Evolutionary conservation across 2,329 filamentous ascomycete genomes (phyloP).

Genomic region (Penicillium frequentans): DNA sequence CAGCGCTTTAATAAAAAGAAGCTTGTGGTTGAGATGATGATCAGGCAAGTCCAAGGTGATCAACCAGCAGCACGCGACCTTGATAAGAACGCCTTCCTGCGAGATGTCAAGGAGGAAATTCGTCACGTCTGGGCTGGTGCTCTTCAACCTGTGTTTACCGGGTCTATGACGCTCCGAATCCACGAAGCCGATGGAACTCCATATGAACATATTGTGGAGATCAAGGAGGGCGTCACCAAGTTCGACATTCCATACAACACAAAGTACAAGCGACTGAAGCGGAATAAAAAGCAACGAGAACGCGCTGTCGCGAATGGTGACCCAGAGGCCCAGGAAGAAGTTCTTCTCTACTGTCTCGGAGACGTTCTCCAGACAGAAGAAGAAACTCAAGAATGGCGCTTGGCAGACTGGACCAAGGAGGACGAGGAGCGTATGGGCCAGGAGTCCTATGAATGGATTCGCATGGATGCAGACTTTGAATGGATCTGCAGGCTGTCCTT

Average conservation of each 20-base stretch:
- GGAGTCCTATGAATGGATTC: slow-evolving; percentile 98
- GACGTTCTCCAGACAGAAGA: slow-evolving; percentile 83
- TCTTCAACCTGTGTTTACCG: slow-evolving; percentile 80
- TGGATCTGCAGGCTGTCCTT: slow-evolving; percentile 87
- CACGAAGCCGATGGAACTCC: slow-evolving; percentile 98
- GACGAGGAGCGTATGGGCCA: slow-evolving; percentile 90
- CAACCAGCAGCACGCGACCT: slow-evolving; percentile 60
- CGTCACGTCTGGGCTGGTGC: slow-evolving; percentile 67
- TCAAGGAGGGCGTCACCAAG: slow-evolving; percentile 79
- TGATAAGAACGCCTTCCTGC: slow-evolving; percentile 74
- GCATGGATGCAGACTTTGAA: slow-evolving; percentile 96
- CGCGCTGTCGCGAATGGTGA: slow-evolving; percentile 65
- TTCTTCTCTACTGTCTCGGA: slow-evolving; percentile 85
- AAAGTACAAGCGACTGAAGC: slow-evolving; percentile 96
- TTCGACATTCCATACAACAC: slow-evolving; percentile 98
- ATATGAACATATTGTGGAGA: slow-evolving; percentile 96
- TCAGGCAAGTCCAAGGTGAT: slow-evolving; percentile 70
- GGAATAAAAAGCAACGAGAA: slow-evolving; percentile 79
- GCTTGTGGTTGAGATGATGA: slow-evolving; percentile 86
- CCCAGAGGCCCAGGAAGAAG: slow-evolving; percentile 71
- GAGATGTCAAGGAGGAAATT: slow-evolving; percentile 78
- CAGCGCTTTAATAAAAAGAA: slow-evolving; percentile 98
- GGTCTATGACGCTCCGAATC: slow-evolving; percentile 95
- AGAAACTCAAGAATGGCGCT: slow-evolving; percentile 78
- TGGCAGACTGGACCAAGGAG: slow-evolving; percentile 86